Evolutionary conservation across 768 basidiomycete genomes (phyloP).

Genomic region (Mycena crocata): DNA sequence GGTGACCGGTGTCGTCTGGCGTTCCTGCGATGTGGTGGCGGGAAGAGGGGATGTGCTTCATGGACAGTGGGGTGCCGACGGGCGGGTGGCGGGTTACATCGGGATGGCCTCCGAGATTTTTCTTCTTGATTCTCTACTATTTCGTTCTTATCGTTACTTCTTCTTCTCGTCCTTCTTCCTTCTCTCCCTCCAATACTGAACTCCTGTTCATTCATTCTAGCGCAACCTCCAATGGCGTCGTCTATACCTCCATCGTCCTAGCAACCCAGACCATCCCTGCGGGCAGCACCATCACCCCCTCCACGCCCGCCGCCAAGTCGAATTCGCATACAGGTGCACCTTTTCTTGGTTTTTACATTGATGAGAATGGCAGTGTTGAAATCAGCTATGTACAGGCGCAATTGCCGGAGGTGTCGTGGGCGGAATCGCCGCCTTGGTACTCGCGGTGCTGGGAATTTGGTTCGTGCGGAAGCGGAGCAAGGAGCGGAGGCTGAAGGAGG

Average conservation of each 20-base stretch:
- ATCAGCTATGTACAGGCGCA: too few relatives aligned
- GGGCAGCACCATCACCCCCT: slow-evolving; percentile 43
- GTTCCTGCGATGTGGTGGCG: too few relatives aligned
- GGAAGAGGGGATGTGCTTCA: too few relatives aligned
- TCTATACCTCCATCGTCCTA: too few relatives aligned
- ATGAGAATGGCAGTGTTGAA: too few relatives aligned
- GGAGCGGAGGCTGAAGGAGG: slow-evolving; percentile 33
- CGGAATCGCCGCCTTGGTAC: slow-evolving; percentile 47
- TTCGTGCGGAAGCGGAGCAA: slow-evolving; percentile 42
- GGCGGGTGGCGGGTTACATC: too few relatives aligned
- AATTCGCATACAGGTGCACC: slow-evolving; percentile 44
- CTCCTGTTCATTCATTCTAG: background rate
- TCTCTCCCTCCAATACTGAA: background rate
- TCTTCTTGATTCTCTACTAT: background rate
- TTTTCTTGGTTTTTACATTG: too few relatives aligned
- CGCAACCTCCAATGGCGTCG: slow-evolving; percentile 42
- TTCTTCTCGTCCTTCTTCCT: background rate
- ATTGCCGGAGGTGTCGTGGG: slow-evolving; percentile 68
- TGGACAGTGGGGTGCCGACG: too few relatives aligned
- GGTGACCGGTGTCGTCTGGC: too few relatives aligned
- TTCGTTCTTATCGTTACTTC: background rate
- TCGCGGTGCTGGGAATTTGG: slow-evolving; percentile 40
- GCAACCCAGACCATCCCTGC: slow-evolving; percentile 40
- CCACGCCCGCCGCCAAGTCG: slow-evolving; percentile 34
- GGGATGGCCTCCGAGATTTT: background rate